These are phyloP conservation scores for Panus rudis DNA, from an alignment of 768 basidiomycete species.

Conservation along the genomic window DNA sequence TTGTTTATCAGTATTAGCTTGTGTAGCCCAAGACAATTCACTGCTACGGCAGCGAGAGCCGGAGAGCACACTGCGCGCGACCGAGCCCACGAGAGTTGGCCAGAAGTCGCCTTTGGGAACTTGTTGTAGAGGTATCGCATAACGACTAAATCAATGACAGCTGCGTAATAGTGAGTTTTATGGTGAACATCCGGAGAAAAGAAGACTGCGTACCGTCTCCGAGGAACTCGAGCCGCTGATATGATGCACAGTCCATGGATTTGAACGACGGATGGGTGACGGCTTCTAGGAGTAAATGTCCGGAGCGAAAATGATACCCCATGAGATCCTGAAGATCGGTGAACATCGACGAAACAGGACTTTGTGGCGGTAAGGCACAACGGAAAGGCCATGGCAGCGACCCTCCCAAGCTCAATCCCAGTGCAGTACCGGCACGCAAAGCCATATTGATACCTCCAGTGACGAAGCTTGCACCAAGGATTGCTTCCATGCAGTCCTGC, in stretches of 20 bases:
- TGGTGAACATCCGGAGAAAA: background rate
- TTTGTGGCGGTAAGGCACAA: conserved; percentile 27
- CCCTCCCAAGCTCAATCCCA: conserved; percentile 73
- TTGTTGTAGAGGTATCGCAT: conserved; percentile 63
- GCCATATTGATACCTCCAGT: conserved; percentile 68
- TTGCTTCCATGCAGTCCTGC: conserved; percentile 86
- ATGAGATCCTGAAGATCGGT: conserved; percentile 50
- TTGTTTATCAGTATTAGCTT: conserved; percentile 65
- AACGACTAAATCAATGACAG: conserved; percentile 66
- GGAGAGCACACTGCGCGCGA: conserved; percentile 67
- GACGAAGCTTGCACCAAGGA: conserved; percentile 69
- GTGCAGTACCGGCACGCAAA: conserved; percentile 50
- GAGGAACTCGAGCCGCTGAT: conserved; percentile 83
- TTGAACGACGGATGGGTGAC: conserved; percentile 82
- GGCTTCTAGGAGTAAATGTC: conserved; percentile 65
- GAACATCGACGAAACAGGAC: conserved; percentile 41
- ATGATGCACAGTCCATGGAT: conserved; percentile 47
- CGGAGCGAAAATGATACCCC: conserved; percentile 62
- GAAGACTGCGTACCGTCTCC: conserved; percentile 72
- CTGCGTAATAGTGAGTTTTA: conserved; percentile 29
- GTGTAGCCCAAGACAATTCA: conserved; percentile 61
- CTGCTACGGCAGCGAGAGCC: conserved; percentile 62
- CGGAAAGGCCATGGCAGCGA: conserved; percentile 59
- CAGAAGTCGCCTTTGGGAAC: conserved; percentile 67
- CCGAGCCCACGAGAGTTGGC: conserved; percentile 67